Evolutionary conservation across 805 yeast genomes (phyloP).

Genomic region (Yamadazyma sp.): DNA sequence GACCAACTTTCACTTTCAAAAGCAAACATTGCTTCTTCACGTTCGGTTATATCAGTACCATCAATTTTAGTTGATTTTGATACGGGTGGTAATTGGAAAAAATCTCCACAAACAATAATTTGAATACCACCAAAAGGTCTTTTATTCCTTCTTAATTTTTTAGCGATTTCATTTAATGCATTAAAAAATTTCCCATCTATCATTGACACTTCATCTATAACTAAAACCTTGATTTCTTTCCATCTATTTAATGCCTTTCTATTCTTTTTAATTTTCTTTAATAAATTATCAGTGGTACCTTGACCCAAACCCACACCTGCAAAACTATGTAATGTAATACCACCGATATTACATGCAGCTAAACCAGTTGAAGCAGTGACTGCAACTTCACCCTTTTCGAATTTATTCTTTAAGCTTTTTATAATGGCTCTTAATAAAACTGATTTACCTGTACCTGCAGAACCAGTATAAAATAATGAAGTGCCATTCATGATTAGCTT

Average conservation of each 20-base stretch:
- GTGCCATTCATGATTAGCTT: constrained; percentile 61
- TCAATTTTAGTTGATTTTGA: constrained; percentile 24
- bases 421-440: constrained; percentile 69
- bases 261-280: constrained; percentile 52
- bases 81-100: constrained; percentile 80
- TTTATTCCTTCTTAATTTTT: constrained; percentile 40
- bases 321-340: constrained; percentile 72
- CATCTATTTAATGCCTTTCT: constrained; percentile 52
- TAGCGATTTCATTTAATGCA: constrained; percentile 60
- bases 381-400: constrained; percentile 53
- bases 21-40: constrained; percentile 44
- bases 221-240: constrained; percentile 54
- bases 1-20: constrained; percentile 68
- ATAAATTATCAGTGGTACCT: constrained; percentile 44
- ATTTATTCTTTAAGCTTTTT: constrained; percentile 43
- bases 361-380: constrained; percentile 84
- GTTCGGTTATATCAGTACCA: constrained; percentile 20
- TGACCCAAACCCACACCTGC: constrained; percentile 76
- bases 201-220: constrained; percentile 82
- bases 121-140: constrained; percentile 82
- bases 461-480: constrained; percentile 89
- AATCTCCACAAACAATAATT: constrained; percentile 74
- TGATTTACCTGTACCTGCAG: constrained; percentile 98
- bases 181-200: constrained; percentile 66
- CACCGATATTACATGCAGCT: constrained; percentile 81